Evolutionary conservation across 345 rosid species (phyloP).

Genomic region (Sonneratia alba): DNA sequence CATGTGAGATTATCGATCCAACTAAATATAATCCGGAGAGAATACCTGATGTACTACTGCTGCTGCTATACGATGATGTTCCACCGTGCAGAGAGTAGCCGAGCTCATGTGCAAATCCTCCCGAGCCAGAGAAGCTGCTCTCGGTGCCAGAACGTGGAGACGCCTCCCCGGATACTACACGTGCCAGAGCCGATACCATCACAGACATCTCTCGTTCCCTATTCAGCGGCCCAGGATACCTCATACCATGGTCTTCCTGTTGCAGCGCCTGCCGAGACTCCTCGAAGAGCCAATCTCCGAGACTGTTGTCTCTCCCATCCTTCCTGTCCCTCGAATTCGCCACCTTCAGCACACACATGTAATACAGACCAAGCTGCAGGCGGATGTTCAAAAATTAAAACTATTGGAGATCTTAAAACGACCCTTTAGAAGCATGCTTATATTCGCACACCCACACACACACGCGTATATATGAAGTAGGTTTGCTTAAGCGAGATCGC

Average conservation of each 20-base stretch:
- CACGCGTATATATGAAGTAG: not conserved
- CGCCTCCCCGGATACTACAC: conserved; percentile 58
- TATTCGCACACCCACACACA: too few relatives aligned
- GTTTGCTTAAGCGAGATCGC: not conserved
- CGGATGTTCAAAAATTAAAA: not conserved
- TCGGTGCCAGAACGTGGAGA: not conserved
- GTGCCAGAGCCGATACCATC: conserved; percentile 72
- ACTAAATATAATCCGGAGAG: too few relatives aligned
- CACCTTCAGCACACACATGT: conserved; percentile 23
- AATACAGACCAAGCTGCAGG: not conserved
- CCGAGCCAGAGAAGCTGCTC: conserved; percentile 2
- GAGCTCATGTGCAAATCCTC: not conserved
- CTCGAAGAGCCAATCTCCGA: not conserved
- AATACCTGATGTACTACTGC: not conserved
- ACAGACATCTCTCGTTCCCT: conserved; percentile 59
- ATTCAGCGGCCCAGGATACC: not conserved
- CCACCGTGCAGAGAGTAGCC: not conserved
- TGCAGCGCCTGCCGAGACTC: not conserved
- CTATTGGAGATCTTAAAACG: not conserved
- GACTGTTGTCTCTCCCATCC: not conserved
- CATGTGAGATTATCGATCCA: too few relatives aligned
- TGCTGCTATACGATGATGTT: not conserved
- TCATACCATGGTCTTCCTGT: not conserved
- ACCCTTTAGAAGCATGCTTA: not conserved
- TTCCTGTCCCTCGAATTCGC: conserved; percentile 17